These are phyloP conservation scores for Phialophora expanda DNA, from an alignment of 2,329 filamentous ascomycete genomes.

Conservation along the genomic window DNA sequence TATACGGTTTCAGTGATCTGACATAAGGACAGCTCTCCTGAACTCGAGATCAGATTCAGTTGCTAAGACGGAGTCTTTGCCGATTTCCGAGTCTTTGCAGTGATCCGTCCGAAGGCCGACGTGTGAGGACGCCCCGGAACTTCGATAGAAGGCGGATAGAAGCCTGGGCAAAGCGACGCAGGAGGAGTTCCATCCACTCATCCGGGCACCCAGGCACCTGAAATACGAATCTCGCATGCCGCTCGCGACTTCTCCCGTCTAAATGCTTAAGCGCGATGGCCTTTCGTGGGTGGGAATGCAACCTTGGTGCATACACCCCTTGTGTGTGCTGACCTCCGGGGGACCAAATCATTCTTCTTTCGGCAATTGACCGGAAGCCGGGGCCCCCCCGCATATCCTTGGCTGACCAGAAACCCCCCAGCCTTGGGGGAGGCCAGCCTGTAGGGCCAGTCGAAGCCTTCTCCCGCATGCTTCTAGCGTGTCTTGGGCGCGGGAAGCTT, in stretches of 20 bases:
- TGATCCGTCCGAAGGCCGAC: neutral
- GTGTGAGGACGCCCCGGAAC: neutral
- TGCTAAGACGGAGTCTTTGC: neutral
- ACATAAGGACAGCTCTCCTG: neutral
- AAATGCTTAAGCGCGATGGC: slow-evolving; percentile 5
- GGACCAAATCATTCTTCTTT: neutral
- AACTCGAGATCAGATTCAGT: neutral
- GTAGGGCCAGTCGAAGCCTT: slow-evolving; percentile 1
- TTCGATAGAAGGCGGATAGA: neutral
- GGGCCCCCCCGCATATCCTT: slow-evolving; percentile 6
- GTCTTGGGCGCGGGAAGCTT: slow-evolving; percentile 18
- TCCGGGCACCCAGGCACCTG: neutral
- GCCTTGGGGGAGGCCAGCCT: neutral
- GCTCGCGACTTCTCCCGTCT: neutral
- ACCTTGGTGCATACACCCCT: neutral
- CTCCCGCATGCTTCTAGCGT: slow-evolving; percentile 19
- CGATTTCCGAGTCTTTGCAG: neutral
- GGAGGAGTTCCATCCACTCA: neutral
- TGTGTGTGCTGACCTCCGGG: neutral
- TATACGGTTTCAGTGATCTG: neutral
- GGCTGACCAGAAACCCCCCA: slow-evolving; percentile 14
- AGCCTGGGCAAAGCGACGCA: neutral
- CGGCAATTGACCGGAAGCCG: slow-evolving; percentile 14
- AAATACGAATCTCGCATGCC: neutral
- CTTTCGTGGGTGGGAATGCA: neutral